Evolutionary conservation across 176 grass and related monocot species (phyloP).

Genomic region (Avena eriantha): DNA sequence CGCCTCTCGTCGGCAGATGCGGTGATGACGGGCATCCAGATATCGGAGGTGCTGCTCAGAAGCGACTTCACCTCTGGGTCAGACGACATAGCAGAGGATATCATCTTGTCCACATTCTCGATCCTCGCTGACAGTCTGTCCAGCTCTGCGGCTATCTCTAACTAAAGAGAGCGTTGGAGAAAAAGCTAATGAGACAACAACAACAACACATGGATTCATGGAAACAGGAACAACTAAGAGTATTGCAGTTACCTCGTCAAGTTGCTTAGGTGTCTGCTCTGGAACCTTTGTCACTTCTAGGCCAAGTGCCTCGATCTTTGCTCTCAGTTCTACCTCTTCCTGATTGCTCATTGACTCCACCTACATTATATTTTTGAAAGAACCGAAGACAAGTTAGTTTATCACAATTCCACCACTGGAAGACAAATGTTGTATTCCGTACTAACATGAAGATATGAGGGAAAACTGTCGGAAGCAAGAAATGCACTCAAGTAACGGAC

Average conservation of each 20-base stretch:
- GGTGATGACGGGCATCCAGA: slow-evolving; percentile 97
- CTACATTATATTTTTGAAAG: slow-evolving; percentile 42
- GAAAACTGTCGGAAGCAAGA: background rate
- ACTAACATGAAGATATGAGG: background rate
- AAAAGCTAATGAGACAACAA: slow-evolving; percentile 34
- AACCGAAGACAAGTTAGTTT: background rate
- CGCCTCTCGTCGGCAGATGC: slow-evolving; percentile 78
- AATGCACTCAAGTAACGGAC: background rate
- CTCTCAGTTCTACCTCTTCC: slow-evolving; percentile 90
- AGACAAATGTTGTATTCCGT: background rate
- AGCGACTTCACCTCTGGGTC: slow-evolving; percentile 86
- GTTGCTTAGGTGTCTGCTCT: slow-evolving; percentile 56
- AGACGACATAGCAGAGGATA: slow-evolving; percentile 83
- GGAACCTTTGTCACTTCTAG: slow-evolving; percentile 86
- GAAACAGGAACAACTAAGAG: background rate
- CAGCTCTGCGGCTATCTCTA: slow-evolving; percentile 88
- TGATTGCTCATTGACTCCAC: slow-evolving; percentile 95
- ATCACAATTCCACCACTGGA: background rate
- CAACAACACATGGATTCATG: background rate
- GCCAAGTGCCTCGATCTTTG: slow-evolving; percentile 88
- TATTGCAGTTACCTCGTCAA: slow-evolving; percentile 62
- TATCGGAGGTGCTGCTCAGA: slow-evolving; percentile 79
- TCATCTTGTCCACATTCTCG: slow-evolving; percentile 93
- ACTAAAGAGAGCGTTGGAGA: slow-evolving; percentile 30
- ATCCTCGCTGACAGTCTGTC: slow-evolving; percentile 79